Percentiles rank a stretch among this genome's conserved stretches.
Evolutionary conservation across 1,284 basidiomycete genomes (phyloP).

Genomic region (Sanghuangporus sanghuang): DNA sequence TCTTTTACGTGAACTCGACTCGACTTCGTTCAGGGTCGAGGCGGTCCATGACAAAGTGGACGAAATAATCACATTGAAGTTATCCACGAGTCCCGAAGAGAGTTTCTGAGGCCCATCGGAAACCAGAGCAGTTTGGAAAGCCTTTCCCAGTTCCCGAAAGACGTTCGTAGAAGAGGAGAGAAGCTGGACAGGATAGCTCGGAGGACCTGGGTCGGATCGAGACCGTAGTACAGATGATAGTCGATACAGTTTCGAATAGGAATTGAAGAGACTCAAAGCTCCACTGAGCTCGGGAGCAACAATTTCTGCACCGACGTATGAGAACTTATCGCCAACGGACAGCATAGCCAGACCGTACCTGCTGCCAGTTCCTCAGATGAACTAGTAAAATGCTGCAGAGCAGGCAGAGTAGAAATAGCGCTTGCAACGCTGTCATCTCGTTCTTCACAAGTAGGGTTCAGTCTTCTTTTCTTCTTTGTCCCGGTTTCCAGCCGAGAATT

Average conservation of each 20-base stretch:
- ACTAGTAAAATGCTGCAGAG: neutral
- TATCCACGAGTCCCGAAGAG: neutral
- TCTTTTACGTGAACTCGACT: neutral
- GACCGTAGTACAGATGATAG: neutral
- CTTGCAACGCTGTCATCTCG: neutral
- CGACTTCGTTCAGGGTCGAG: neutral
- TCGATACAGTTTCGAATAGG: constrained; percentile 4
- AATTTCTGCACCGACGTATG: neutral
- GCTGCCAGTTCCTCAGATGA: neutral
- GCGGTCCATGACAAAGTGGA: neutral
- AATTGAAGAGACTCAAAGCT: constrained; percentile 2
- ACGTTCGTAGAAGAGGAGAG: constrained; percentile 2
- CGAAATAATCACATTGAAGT: constrained; percentile 2
- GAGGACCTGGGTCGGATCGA: neutral
- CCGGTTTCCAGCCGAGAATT: neutral
- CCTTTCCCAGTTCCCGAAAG: neutral
- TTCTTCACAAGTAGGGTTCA: neutral
- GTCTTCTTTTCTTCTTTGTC: constrained; percentile 10
- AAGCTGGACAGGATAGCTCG: neutral
- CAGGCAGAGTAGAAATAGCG: neutral
- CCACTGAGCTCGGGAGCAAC: constrained; percentile 3
- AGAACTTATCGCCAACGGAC: neutral
- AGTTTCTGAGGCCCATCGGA: neutral
- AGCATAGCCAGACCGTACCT: neutral
- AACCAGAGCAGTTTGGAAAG: neutral